Evolutionary conservation across 202 grass and related monocot genomes (phyloP), one percentile per base, ranked within the genome.

Genomic region (Zizania palustris): DNA sequence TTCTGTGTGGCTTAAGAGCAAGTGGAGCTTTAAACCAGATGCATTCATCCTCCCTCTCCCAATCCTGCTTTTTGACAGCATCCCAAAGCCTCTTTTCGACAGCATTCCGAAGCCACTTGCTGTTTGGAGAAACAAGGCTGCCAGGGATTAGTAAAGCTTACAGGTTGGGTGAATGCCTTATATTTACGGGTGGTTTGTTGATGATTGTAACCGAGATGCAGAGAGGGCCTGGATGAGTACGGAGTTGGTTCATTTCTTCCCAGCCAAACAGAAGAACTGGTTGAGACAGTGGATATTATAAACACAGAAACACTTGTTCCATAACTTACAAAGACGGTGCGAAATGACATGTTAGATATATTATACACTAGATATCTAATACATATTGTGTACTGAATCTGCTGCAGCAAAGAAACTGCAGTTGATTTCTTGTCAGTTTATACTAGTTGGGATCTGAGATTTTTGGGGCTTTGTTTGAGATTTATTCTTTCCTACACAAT

Each of bases 111-210:
- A 92, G 66, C 82, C 85, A 19, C 84, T 84, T 21, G 72, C 85
- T 63, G 83, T 82, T 60, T 87, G 90, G 90, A 92, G 84, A 75
- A 97, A 86, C 62, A 96, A 97, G 82, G 83, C 87, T 22, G 85
- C 93, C 36, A 73, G 73, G 60, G 93, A 96, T 93, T 93, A 93
- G 83, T 44, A 67, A 36, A 22, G n/a, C 37, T 63, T 41, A 16
- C 39, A 75, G 34, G 45, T 71, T 60, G 18, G 48, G 45, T 44
- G 35, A 19, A 45, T 15, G 58, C 71, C 48, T 41, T 53, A 9
- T 19, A 19, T 40, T 62, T 43, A 45, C 37, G 10, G 15, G n/a
- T 65, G 13, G 46, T 60, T 28, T 28, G 4, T 46, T 28, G 28
- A 28, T 28, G 28, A 28, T 28, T 28, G 28, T 28, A 28, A 2